A percentile compares a stretch with the other conserved stretches of the same genome.
Evolutionary conservation across 129 eudicot genomes (phyloP).

Genomic region (Tagetes erecta): DNA sequence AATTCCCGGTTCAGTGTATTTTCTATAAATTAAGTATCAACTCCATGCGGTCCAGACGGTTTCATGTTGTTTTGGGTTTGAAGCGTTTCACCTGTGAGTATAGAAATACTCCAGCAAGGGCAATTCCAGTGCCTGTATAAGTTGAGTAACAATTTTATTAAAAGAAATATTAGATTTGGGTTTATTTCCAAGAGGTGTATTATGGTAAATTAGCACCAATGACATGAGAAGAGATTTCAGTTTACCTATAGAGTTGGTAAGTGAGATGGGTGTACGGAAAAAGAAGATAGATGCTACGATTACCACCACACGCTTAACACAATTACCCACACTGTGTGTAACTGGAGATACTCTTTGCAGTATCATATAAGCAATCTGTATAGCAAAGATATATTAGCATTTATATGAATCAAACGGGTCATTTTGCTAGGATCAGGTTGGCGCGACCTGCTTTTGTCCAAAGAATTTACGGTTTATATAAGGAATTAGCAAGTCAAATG

Average conservation of each 20-base stretch:
- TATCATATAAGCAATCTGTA: slow-evolving; percentile 94
- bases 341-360: slow-evolving; percentile 94
- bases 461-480: not conserved
- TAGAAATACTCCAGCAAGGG: slow-evolving; percentile 93
- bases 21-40: not conserved
- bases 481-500: not conserved
- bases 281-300: slow-evolving; percentile 84
- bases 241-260: slow-evolving; percentile 74
- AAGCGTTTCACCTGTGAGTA: slow-evolving; percentile 84
- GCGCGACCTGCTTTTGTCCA: not conserved
- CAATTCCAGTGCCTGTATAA: slow-evolving; percentile 81
- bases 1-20: slow-evolving; percentile 1
- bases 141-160: not conserved
- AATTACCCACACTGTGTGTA: slow-evolving; percentile 90
- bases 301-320: slow-evolving; percentile 95
- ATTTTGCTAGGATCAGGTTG: not conserved
- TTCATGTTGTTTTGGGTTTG: slow-evolving; percentile 62
- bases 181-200: slow-evolving; percentile 10
- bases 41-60: not conserved
- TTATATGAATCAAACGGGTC: not conserved
- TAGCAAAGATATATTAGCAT: slow-evolving; percentile 27
- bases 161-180: not conserved
- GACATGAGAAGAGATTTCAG: not conserved
- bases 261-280: slow-evolving; percentile 88
- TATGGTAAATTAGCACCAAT: not conserved